Conservation (phyloP, 805 yeast species). For the Sugiyamaella marilandica region DNA sequence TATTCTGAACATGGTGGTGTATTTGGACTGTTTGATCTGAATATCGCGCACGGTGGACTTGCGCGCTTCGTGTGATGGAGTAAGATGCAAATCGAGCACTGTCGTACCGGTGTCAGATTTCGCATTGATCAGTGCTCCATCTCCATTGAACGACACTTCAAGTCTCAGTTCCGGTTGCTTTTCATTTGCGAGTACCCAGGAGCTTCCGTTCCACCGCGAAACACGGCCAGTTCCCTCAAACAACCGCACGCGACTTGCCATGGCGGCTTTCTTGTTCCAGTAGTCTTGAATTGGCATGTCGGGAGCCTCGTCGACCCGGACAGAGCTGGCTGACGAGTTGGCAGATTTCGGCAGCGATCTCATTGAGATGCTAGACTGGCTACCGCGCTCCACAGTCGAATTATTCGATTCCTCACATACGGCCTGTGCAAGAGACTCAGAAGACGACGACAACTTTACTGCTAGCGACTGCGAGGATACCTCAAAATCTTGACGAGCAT, state of each 20-base stretch:
- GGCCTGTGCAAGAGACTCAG: slow-evolving; percentile 6
- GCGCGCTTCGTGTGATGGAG: slow-evolving; percentile 18
- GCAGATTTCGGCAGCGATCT: slow-evolving; percentile 10
- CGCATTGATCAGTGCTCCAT: slow-evolving; percentile 16
- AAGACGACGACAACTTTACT: neutral
- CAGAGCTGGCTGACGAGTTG: slow-evolving; percentile 6
- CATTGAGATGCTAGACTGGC: slow-evolving; percentile 8
- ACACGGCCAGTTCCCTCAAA: slow-evolving; percentile 17
- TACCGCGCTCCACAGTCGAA: slow-evolving; percentile 15
- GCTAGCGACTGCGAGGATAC: neutral
- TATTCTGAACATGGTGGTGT: slow-evolving; percentile 22
- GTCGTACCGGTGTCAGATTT: neutral
- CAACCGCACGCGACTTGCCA: slow-evolving; percentile 10
- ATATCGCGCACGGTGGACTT: slow-evolving; percentile 22
- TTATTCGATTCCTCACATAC: slow-evolving; percentile 14
- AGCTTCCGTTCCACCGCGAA: slow-evolving; percentile 17
- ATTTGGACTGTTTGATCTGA: slow-evolving; percentile 15
- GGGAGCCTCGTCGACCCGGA: neutral
- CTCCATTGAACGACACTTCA: slow-evolving; percentile 19
- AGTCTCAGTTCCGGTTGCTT: slow-evolving; percentile 8
- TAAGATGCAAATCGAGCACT: slow-evolving; percentile 9
- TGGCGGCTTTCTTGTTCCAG: neutral
- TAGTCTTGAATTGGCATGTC: slow-evolving; percentile 3
- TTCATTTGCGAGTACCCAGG: slow-evolving; percentile 15
- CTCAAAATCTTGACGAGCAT: neutral